Percentiles rank a stretch among this genome's conserved stretches.
These are phyloP conservation scores for Rhizopogon vinicolor DNA, from an alignment of 768 basidiomycete species.

Conservation along the genomic window DNA sequence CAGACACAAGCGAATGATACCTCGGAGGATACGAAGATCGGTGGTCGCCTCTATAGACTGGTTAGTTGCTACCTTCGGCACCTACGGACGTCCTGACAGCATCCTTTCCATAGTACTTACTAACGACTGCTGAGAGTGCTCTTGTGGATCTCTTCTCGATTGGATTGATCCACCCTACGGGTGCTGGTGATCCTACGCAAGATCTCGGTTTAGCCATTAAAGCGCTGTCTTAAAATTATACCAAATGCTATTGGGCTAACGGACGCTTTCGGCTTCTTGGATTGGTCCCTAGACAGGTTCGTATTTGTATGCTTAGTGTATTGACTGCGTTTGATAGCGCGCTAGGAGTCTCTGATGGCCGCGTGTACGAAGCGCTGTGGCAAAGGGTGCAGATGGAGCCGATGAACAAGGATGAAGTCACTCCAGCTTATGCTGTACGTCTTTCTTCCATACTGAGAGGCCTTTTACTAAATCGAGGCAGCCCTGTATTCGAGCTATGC, in stretches of 20 bases:
- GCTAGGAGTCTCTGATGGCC: slow-evolving; percentile 58
- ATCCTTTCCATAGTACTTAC: slow-evolving; percentile 45
- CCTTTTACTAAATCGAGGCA: background rate
- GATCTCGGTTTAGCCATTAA: slow-evolving; percentile 48
- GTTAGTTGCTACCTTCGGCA: slow-evolving; percentile 10
- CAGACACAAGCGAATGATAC: slow-evolving; percentile 27
- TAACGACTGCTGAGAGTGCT: slow-evolving; percentile 50
- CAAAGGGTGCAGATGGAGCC: slow-evolving; percentile 54
- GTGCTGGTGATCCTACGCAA: slow-evolving; percentile 38
- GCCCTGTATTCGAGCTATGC: slow-evolving; percentile 50
- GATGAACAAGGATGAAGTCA: slow-evolving; percentile 44
- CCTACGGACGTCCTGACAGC: background rate
- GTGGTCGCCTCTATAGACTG: slow-evolving; percentile 23
- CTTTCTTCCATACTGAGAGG: background rate
- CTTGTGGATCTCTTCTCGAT: slow-evolving; percentile 59
- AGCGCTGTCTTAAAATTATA: slow-evolving; percentile 43
- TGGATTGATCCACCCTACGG: slow-evolving; percentile 31
- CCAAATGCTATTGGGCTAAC: slow-evolving; percentile 65
- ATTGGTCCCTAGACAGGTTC: slow-evolving; percentile 75
- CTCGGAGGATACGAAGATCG: slow-evolving; percentile 11
- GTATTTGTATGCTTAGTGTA: slow-evolving; percentile 1
- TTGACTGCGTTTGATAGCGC: slow-evolving; percentile 34
- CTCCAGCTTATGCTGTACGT: slow-evolving; percentile 52
- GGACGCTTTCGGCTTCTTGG: slow-evolving; percentile 71
- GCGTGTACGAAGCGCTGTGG: slow-evolving; percentile 67